Percentiles rank a stretch among this genome's conserved stretches.
Conservation (phyloP, 495 filamentous ascomycete species). For the Penicillium robsamsonii region DNA sequence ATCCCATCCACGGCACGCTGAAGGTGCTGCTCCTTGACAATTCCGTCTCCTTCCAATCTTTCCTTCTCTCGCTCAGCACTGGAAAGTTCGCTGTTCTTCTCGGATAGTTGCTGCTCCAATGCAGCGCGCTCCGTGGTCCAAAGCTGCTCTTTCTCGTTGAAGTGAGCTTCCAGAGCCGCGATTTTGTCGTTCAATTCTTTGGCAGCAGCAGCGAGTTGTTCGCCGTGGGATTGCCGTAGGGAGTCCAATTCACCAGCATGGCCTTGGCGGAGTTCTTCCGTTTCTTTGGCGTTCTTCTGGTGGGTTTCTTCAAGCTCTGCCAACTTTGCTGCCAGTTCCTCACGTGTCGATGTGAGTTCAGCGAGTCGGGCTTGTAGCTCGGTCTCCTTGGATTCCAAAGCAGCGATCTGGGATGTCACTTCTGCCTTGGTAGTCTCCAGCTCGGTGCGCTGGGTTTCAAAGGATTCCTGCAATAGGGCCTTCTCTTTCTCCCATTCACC, state of each 20-base stretch:
- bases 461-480: constrained; percentile 39
- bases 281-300: constrained; percentile 19
- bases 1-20: constrained; percentile 50
- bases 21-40: constrained; percentile 51
- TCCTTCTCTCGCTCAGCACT: constrained; percentile 50
- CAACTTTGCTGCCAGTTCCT: constrained; percentile 24
- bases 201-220: constrained; percentile 29
- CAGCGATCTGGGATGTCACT: constrained; percentile 34
- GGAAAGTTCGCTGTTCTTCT: constrained; percentile 37
- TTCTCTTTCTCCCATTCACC: constrained; percentile 47
- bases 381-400: constrained; percentile 22
- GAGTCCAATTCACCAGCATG: constrained; percentile 34
- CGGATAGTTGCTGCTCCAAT: constrained; percentile 37
- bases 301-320: constrained; percentile 27
- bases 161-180: constrained; percentile 35
- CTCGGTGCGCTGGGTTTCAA: constrained; percentile 37
- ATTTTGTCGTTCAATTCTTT: constrained; percentile 39
- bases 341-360: constrained; percentile 35
- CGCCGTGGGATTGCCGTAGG: constrained; percentile 22
- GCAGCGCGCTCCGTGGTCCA: constrained; percentile 37
- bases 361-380: constrained; percentile 28
- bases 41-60: constrained; percentile 43
- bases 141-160: constrained; percentile 36
- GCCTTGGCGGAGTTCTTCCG: constrained; percentile 18
- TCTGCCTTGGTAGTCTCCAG: constrained; percentile 36